Evolutionary conservation across 805 yeast genomes (phyloP), one percentile per base, ranked within the genome.

Genomic region (Saccharomycopsis sp.): DNA sequence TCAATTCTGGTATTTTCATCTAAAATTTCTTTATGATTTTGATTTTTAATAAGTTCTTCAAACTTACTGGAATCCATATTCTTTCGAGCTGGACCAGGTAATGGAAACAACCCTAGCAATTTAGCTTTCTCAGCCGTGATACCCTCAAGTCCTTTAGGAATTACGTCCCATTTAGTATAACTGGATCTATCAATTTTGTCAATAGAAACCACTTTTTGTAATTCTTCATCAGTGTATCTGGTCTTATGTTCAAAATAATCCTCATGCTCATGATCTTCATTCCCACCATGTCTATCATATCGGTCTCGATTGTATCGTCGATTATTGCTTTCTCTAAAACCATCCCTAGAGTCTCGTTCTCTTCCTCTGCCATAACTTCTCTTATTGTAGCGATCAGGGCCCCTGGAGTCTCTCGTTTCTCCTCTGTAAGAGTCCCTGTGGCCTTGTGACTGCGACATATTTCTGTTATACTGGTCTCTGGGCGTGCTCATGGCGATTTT

Each of bases 111-210:
- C 0, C 95, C 95, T 1, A 85, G 72, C 14, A 81, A 60, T 51
- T 85, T 86, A 4, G 92, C 94, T 45, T 79, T 65, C 46, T 77
- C 83, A 0, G 92, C 81, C 1, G 82, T 70, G 1, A 81, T 76
- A 5, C 72, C 70, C 52, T 83, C 92, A 54, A 80, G 80, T 0
- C 85, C 89, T 46, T 66, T 64, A 1, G 94, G 87, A 26, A 69
- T 66, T 19, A 71, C 61, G 37, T 84, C 92, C 94, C 94, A 85
- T 36, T 65, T 60, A 0, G 84, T 66, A 23, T 53, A 55, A 15
- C 63, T 64, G 10, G 59, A 51, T 10, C 78, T 62, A 36, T 62
- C 60, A n/a, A 82, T 56, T 34, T 70, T 62, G 32, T 72, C 70
- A 23, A 84, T 58, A 0, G 79, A 65, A 0, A 63, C 54, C 0